Conservation (phyloP, 2,329 filamentous ascomycete species). For the Botrytis galanthina region DNA sequence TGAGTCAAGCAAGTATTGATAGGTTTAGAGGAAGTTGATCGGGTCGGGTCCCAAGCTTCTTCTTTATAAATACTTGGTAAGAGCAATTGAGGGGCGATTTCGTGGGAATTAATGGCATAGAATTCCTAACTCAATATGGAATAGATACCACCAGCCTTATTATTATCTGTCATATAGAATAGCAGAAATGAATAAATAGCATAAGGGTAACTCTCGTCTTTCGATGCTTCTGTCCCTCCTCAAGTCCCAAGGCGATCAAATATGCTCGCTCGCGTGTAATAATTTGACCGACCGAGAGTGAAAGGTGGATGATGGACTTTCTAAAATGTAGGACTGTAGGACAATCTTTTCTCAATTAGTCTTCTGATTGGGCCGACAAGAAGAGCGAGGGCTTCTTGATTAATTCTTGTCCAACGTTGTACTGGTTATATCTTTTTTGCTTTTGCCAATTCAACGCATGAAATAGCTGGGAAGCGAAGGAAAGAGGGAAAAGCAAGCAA, state of each 20-base stretch:
- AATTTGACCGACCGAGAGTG: constrained; percentile 11
- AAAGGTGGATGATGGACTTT: neutral
- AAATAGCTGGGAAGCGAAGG: neutral
- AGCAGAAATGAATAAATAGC: too few species aligned
- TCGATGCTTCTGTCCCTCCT: neutral
- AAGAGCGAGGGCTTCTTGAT: neutral
- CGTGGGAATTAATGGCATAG: neutral
- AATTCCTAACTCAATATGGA: neutral
- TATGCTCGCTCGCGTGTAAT: neutral
- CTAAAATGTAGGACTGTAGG: neutral
- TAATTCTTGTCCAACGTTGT: neutral
- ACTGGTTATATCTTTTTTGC: neutral
- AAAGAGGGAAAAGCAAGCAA: neutral
- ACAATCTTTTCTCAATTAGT: neutral
- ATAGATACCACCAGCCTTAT: neutral
- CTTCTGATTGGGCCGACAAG: neutral
- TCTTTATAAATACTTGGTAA: neutral
- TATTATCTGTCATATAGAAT: neutral
- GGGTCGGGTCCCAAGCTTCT: neutral
- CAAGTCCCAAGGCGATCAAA: neutral
- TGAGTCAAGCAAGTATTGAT: neutral
- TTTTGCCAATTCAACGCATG: neutral
- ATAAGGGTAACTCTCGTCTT: neutral
- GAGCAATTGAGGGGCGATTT: neutral
- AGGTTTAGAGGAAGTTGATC: neutral